Evolutionary conservation across 139 green algal genomes (phyloP).

Genomic region (Pseudopediastrum boryanum): DNA sequence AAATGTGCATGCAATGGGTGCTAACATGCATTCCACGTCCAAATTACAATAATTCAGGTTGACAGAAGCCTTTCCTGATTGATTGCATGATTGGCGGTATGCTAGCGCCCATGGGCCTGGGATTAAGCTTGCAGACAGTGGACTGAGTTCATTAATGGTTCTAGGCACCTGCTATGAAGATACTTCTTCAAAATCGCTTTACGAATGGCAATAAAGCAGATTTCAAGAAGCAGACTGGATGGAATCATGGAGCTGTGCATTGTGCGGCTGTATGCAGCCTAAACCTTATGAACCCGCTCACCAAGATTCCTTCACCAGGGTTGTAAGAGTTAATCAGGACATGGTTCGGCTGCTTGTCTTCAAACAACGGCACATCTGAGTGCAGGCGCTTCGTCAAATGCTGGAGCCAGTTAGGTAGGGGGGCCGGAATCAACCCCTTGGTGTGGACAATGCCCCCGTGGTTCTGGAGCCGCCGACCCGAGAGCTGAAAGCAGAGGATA

Average conservation of each 20-base stretch:
- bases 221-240: too few relatives aligned
- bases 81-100: too few relatives aligned
- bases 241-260: neutral
- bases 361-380: slow-evolving; percentile 41
- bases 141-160: neutral
- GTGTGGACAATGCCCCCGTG: slow-evolving; percentile 63
- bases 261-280: neutral
- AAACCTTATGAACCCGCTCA: slow-evolving; percentile 23
- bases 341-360: slow-evolving; percentile 57
- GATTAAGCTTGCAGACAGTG: too few relatives aligned
- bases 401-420: slow-evolving; percentile 62
- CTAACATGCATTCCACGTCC: too few relatives aligned
- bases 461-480: slow-evolving; percentile 63
- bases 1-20: too few relatives aligned
- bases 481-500: slow-evolving; percentile 49
- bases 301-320: slow-evolving; percentile 73
- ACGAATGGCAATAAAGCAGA: too few relatives aligned
- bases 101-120: neutral
- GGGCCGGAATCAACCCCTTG: slow-evolving; percentile 64
- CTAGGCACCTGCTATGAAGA: too few relatives aligned
- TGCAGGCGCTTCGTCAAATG: slow-evolving; percentile 41
- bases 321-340: slow-evolving; percentile 74
- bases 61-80: too few relatives aligned
- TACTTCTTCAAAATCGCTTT: neutral
- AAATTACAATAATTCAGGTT: too few relatives aligned